Evolutionary conservation across 2,329 filamentous ascomycete species (phyloP).

Genomic region (Meredithiella fracta): DNA sequence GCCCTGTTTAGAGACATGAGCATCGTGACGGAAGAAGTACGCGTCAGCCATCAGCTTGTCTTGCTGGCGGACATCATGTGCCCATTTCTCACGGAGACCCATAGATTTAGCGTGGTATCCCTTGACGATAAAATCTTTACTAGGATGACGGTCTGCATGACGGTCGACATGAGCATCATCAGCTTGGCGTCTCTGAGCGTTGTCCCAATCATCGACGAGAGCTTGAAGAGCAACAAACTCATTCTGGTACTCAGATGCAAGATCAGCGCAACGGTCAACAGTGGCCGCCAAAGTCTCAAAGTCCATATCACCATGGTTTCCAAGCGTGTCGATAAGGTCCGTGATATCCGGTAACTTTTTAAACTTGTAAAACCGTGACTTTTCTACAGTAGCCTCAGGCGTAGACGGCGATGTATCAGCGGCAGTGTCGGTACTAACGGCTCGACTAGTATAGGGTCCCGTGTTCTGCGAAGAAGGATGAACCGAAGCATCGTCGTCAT

Average conservation of each 20-base stretch:
- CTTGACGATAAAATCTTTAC: constrained; percentile 24
- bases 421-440: constrained; percentile 1
- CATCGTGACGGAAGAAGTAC: constrained; percentile 46
- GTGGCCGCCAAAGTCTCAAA: constrained; percentile 29
- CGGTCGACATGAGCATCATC: constrained; percentile 29
- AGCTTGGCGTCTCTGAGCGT: constrained; percentile 33
- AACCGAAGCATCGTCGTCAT: constrained; percentile 16
- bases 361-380: constrained; percentile 7
- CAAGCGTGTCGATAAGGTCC: constrained; percentile 20
- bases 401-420: constrained; percentile 1
- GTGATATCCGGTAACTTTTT: constrained; percentile 8
- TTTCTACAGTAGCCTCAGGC: constrained; percentile 11
- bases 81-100: constrained; percentile 29
- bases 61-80: constrained; percentile 33
- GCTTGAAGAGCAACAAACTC: constrained; percentile 36
- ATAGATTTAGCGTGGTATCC: constrained; percentile 32
- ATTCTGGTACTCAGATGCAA: constrained; percentile 34
- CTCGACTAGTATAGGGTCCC: constrained; percentile 15
- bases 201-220: constrained; percentile 41
- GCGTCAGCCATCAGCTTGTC: constrained; percentile 42
- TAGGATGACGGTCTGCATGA: constrained; percentile 5
- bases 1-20: constrained; percentile 39
- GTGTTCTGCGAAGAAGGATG: constrained; percentile 5
- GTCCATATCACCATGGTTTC: constrained; percentile 33
- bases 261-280: constrained; percentile 29